Evolutionary conservation across 78 protist genomes (phyloP), one percentile per base, ranked within the genome.

Genomic region (Chrysochromulina parva): DNA sequence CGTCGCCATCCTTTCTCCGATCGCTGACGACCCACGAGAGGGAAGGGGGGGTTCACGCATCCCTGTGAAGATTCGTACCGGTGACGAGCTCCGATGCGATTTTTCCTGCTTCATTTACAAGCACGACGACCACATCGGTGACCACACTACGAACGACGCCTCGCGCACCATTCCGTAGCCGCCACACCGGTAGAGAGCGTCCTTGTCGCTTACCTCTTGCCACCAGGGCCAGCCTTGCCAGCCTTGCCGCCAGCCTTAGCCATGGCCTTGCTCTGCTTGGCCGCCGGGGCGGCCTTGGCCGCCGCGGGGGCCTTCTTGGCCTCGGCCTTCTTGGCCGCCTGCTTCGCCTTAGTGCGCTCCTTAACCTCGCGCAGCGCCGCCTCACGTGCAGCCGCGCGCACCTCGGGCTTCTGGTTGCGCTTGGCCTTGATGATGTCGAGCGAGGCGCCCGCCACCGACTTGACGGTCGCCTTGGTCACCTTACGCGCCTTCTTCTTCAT

Each of bases 361-460:
- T 90, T 90, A 20, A 73, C 38, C 28, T 48, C 92, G 47, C 88
- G 86, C 57, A 89, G 65, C 16, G 92, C 92, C 3, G 73, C 88
- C 47, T 89, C 92, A 28, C 92, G 86, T 24, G 67, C 73, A 5
- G 88, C 90, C 38, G 50, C 47, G 65, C 93, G 88, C 53, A 60
- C 89, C 52, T 85, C 89, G 26, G 88, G 84, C 73, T 52, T 53
- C 67, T 90, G 69, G 58, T 50, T 52, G 20, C 78, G 88, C 89
- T 69, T 78, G 26, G 66, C 89, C 59, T 92, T 92, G 90, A 93
- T 91, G 26, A 24, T 28, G n/a, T 93, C 94, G n/a, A 93, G 73
- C 14, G 93, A 10, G 22, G 28, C 88, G 26, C 94, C 94, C 20
- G 55, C 92, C 16, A 95, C 81, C 20, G 94, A 82, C 47, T 93